Percentiles rank a stretch among this genome's conserved stretches.
These are phyloP conservation scores for Elymus sibiricus DNA, from an alignment of 176 grass and related monocot genomes.

Conservation along the genomic window DNA sequence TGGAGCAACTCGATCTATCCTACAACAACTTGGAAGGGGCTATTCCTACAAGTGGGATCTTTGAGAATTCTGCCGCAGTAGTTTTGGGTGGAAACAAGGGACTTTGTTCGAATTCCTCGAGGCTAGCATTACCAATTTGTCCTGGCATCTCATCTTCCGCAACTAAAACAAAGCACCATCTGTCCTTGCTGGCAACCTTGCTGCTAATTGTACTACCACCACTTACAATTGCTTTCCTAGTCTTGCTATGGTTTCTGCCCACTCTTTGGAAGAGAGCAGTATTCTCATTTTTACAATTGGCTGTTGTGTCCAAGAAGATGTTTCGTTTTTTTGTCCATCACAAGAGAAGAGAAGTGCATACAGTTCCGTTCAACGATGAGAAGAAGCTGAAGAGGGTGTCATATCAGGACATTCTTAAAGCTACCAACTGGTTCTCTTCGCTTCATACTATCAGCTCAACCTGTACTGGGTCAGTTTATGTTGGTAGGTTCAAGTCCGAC, in stretches of 20 bases:
- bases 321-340: too few species aligned
- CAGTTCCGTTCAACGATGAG: too few species aligned
- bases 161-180: neutral
- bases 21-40: conserved; percentile 9
- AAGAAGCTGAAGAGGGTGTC: too few species aligned
- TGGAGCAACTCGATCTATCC: conserved; percentile 9
- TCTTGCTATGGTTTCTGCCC: neutral
- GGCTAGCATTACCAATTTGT: neutral
- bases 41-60: neutral
- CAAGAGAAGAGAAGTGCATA: too few species aligned
- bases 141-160: neutral
- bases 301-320: too few species aligned
- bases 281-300: too few species aligned
- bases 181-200: neutral
- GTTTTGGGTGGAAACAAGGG: neutral
- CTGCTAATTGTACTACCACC: neutral
- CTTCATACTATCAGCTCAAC: too few species aligned
- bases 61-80: neutral
- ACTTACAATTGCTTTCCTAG: neutral
- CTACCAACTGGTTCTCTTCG: too few species aligned
- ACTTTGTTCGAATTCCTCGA: neutral
- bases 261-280: too few species aligned
- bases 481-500: too few species aligned
- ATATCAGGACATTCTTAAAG: too few species aligned
- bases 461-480: too few species aligned